Percentiles rank a stretch among this genome's conserved stretches.
Conservation (phyloP, 1,139 yeast genomes). For the Taiozyma onychis region DNA sequence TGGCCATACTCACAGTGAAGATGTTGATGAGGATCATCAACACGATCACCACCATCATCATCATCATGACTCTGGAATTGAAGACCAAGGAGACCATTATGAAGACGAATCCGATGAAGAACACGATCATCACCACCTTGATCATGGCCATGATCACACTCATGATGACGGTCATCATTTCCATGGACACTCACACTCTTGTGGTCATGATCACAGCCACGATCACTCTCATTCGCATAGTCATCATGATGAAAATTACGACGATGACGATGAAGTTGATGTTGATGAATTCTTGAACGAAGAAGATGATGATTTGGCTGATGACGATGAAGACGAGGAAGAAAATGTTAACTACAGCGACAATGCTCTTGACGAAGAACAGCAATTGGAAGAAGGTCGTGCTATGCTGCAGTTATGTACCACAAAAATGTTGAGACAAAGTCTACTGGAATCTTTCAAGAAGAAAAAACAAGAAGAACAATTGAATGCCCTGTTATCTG, state of each 20-base stretch:
- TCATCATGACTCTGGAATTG: slow-evolving; percentile 2
- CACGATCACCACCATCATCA: not conserved
- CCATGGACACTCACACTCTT: slow-evolving; percentile 1
- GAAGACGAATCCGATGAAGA: slow-evolving; percentile 21
- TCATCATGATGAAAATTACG: slow-evolving; percentile 10
- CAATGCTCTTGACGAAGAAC: slow-evolving; percentile 49
- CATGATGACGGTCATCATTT: not conserved
- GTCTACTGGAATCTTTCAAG: slow-evolving; percentile 69
- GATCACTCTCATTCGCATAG: not conserved
- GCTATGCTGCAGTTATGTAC: slow-evolving; percentile 68
- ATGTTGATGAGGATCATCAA: not conserved
- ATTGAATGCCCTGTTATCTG: slow-evolving; percentile 28
- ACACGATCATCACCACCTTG: slow-evolving; percentile 4
- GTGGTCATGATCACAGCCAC: slow-evolving; percentile 1
- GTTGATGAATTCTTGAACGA: slow-evolving; percentile 23
- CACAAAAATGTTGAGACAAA: slow-evolving; percentile 70
- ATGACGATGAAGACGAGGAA: slow-evolving; percentile 30
- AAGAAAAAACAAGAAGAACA: slow-evolving; percentile 52
- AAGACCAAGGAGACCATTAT: slow-evolving; percentile 6
- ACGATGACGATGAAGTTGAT: slow-evolving; percentile 29
- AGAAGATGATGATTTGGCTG: slow-evolving; percentile 18
- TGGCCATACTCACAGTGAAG: not conserved
- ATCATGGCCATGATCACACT: slow-evolving; percentile 1
- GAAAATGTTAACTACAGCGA: slow-evolving; percentile 23
- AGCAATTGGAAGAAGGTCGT: slow-evolving; percentile 41